Conservation (phyloP, 192 early-diverging fungal species). For the Umbelopsis sp. region DNA sequence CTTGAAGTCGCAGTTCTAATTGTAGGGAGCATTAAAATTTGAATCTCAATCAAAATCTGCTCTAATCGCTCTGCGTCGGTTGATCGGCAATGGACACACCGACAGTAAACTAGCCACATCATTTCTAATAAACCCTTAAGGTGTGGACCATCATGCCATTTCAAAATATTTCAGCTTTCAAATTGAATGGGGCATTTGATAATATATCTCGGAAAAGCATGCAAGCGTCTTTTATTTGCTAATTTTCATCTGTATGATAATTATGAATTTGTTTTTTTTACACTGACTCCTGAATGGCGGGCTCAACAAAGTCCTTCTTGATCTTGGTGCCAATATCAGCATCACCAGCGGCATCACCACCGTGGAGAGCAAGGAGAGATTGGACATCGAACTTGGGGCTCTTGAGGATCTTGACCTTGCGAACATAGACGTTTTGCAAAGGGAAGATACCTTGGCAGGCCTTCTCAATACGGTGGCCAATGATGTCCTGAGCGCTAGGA, state of each 20-base stretch:
- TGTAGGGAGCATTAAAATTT: neutral
- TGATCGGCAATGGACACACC: neutral
- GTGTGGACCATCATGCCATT: no score
- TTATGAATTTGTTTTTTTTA: slow-evolving; percentile 37
- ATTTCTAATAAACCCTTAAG: no score
- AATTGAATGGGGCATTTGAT: neutral
- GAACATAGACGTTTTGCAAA: slow-evolving; percentile 93
- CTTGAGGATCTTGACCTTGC: slow-evolving; percentile 99
- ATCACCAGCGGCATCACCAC: slow-evolving; percentile 73
- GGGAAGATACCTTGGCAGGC: slow-evolving; percentile 97
- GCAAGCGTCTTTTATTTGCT: slow-evolving; percentile 19
- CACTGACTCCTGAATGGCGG: slow-evolving; percentile 66
- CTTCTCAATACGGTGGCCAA: slow-evolving; percentile 98
- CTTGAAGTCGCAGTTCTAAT: neutral
- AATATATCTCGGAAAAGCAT: slow-evolving; percentile 10
- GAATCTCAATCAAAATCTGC: neutral
- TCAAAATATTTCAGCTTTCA: no score
- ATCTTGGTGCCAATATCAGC: slow-evolving; percentile 80
- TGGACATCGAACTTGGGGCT: slow-evolving; percentile 93
- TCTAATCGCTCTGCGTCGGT: neutral
- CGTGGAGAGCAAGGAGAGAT: slow-evolving; percentile 97
- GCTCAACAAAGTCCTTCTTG: slow-evolving; percentile 84
- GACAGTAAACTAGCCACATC: neutral
- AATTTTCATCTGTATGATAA: slow-evolving; percentile 10
- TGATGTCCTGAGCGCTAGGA: slow-evolving; percentile 68